Percentiles rank a stretch among this genome's conserved stretches.
Conservation (phyloP, 1,284 basidiomycete genomes). For the Sanguinoderma infundibulare region DNA sequence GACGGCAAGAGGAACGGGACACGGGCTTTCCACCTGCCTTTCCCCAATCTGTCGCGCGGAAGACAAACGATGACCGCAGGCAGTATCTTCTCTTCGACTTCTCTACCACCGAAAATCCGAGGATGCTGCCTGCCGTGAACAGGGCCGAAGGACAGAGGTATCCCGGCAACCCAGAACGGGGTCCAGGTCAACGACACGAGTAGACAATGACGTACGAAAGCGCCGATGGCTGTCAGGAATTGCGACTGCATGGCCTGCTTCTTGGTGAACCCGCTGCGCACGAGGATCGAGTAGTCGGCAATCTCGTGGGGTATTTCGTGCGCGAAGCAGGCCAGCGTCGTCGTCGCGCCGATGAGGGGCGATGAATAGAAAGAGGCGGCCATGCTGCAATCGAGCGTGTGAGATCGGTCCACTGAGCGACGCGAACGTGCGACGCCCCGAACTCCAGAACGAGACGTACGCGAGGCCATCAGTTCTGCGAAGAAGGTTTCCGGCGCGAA, state of each 20-base stretch:
- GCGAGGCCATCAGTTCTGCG: constrained; percentile 83
- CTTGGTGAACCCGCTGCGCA: constrained; percentile 89
- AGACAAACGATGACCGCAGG: too few species aligned
- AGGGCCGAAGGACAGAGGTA: constrained; percentile 1
- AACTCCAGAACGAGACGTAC: constrained; percentile 47
- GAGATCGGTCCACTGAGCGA: constrained; percentile 9
- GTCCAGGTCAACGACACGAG: constrained; percentile 1
- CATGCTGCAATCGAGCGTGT: constrained; percentile 56
- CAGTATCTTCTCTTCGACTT: too few species aligned
- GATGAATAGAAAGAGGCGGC: constrained; percentile 91
- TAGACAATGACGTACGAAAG: constrained; percentile 67
- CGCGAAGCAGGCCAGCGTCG: constrained; percentile 89
- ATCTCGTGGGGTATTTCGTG: constrained; percentile 94
- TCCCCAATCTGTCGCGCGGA: too few species aligned
- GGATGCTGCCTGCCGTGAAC: too few species aligned
- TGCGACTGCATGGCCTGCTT: constrained; percentile 89
- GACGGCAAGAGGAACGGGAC: too few species aligned
- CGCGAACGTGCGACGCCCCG: constrained; percentile 24
- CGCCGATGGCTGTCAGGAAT: constrained; percentile 87
- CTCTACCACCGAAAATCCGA: too few species aligned
- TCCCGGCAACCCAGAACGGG: constrained; percentile 3
- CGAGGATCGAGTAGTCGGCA: constrained; percentile 88
- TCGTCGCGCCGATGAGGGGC: constrained; percentile 87
- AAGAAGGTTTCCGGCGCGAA: background rate
- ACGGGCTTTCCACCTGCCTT: too few species aligned